Percentiles rank a stretch among this genome's conserved stretches.
These are phyloP conservation scores for Brassica balearica DNA, from an alignment of 441 rosid species.

Conservation along the genomic window DNA sequence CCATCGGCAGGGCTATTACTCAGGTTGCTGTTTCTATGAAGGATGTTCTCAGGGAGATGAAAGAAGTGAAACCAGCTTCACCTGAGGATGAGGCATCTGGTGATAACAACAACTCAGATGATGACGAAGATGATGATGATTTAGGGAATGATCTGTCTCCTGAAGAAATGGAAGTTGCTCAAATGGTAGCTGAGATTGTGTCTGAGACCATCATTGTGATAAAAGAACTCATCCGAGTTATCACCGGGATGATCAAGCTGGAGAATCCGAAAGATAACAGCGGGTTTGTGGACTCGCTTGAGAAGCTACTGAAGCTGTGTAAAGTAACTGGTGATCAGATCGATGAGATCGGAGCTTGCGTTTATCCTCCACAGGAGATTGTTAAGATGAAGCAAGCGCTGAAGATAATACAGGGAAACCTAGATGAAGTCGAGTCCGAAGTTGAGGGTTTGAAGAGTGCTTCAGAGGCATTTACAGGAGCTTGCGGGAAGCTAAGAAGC, in stretches of 20 bases:
- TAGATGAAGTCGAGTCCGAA: conserved; percentile 51
- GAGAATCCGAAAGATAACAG: conserved; percentile 62
- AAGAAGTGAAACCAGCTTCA: conserved; percentile 80
- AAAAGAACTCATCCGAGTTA: conserved; percentile 82
- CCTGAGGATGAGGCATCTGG: conserved; percentile 46
- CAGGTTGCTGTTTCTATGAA: conserved; percentile 85
- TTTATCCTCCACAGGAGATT: conserved; percentile 90
- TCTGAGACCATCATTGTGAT: conserved; percentile 60
- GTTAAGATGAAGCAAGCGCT: conserved; percentile 52
- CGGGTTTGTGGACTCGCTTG: conserved; percentile 70
- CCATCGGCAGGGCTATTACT: conserved; percentile 89
- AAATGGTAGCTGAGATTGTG: conserved; percentile 61
- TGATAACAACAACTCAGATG: conserved; percentile 42
- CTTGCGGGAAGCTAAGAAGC: conserved; percentile 55
- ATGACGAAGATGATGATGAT: conserved; percentile 53
- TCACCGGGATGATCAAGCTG: conserved; percentile 74
- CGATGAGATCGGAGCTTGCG: conserved; percentile 87
- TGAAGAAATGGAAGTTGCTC: conserved; percentile 90
- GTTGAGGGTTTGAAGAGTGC: conserved; percentile 51
- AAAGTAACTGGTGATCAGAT: conserved; percentile 69
- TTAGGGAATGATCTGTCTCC: conserved; percentile 77
- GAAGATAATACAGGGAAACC: conserved; percentile 48
- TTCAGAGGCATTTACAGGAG: conserved; percentile 57
- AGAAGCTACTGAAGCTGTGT: conserved; percentile 72
- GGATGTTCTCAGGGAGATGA: conserved; percentile 95